Evolutionary conservation across 495 filamentous ascomycete genomes (phyloP).

Genomic region (Penicillium bialowiezense): DNA sequence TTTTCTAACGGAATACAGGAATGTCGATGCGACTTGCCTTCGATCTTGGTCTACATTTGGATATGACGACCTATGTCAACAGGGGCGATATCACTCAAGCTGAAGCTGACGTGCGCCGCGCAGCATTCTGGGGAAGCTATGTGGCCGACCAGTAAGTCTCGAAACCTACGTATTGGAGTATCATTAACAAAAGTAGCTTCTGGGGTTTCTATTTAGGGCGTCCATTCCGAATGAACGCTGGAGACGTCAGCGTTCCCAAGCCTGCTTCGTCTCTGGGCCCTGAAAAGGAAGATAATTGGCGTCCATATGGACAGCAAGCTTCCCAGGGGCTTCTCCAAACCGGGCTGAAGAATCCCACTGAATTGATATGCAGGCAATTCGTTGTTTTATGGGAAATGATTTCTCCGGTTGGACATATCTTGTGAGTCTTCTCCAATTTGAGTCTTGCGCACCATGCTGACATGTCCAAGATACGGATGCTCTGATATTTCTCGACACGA

Average conservation of each 20-base stretch:
- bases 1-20: slow-evolving; percentile 20
- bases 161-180: background rate
- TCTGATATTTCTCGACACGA: slow-evolving; percentile 43
- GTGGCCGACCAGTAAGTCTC: slow-evolving; percentile 45
- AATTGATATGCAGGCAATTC: slow-evolving; percentile 44
- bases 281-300: slow-evolving; percentile 40
- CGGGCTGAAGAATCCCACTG: slow-evolving; percentile 35
- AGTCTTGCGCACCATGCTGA: slow-evolving; percentile 10
- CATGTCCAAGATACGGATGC: slow-evolving; percentile 37
- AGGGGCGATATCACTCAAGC: slow-evolving; percentile 39
- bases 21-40: slow-evolving; percentile 53
- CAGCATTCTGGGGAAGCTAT: slow-evolving; percentile 52
- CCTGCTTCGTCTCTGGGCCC: slow-evolving; percentile 34
- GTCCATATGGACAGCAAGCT: slow-evolving; percentile 40
- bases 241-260: slow-evolving; percentile 44
- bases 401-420: slow-evolving; percentile 45
- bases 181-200: slow-evolving; percentile 25
- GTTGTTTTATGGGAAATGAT: slow-evolving; percentile 50
- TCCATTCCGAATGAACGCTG: slow-evolving; percentile 46
- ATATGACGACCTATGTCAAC: slow-evolving; percentile 46
- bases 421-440: slow-evolving; percentile 26
- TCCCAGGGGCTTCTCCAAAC: slow-evolving; percentile 14
- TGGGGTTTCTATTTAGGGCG: slow-evolving; percentile 50
- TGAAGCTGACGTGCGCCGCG: slow-evolving; percentile 44
- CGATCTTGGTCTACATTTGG: slow-evolving; percentile 48